phyloP scores from a whole-genome alignment of 2,329 filamentous ascomycete genomes.

The Ceratocystis cubensis region DNA sequence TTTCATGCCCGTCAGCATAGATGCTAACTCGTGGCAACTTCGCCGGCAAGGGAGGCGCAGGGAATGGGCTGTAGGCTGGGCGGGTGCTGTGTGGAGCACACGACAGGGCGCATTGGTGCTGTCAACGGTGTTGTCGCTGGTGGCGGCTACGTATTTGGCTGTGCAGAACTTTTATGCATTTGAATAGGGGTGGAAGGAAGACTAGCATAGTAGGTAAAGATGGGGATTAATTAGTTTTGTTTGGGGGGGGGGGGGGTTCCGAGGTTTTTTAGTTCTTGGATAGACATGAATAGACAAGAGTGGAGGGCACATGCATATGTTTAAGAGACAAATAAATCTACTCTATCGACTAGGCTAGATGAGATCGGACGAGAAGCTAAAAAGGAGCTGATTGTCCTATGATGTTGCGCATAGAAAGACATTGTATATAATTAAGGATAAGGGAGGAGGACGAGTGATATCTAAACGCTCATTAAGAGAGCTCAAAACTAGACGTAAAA shows the following conservation, averaged over 20 bases:
- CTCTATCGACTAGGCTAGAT: not conserved
- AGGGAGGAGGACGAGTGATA: not conserved
- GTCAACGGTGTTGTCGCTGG: constrained; percentile 32
- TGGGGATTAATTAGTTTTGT: not conserved
- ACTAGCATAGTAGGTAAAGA: not conserved
- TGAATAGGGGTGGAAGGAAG: not conserved
- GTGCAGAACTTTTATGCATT: constrained; percentile 11
- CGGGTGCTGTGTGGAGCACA: constrained; percentile 43
- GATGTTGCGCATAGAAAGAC: not conserved
- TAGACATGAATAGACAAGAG: not conserved
- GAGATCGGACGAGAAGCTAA: not conserved
- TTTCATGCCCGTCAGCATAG: constrained; percentile 39
- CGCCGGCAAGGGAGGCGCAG: constrained; percentile 35
- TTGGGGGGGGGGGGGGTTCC: not conserved
- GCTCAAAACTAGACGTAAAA: constrained; percentile 4
- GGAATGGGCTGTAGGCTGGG: constrained; percentile 41
- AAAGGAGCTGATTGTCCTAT: not conserved
- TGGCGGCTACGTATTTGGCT: constrained; percentile 34
- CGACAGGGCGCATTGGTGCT: constrained; percentile 38
- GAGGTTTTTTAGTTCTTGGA: not conserved
- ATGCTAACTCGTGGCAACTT: constrained; percentile 43
- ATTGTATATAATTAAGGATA: not conserved
- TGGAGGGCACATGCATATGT: not conserved
- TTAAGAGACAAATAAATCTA: not conserved
- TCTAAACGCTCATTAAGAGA: not conserved